phyloP scores from a whole-genome alignment of 2,329 filamentous ascomycete species.

The Colletotrichum echinochloae region DNA sequence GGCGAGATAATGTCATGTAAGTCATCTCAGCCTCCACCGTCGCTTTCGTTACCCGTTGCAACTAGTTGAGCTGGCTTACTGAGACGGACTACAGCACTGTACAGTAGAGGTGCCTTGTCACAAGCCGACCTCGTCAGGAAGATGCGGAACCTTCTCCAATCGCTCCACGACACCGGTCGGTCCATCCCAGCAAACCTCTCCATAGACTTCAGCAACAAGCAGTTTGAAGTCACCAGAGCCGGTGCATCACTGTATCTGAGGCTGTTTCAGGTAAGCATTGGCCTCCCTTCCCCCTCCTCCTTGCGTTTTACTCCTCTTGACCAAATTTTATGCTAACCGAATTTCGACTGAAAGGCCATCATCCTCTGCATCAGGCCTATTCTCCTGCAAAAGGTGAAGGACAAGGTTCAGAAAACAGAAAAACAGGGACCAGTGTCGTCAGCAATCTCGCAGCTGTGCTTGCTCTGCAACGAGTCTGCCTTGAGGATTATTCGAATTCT shows the following conservation, averaged over 20 bases:
- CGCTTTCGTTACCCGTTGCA: neutral
- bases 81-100: constrained; percentile 40
- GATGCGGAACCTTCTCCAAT: constrained; percentile 43
- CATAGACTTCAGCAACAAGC: constrained; percentile 44
- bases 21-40: neutral
- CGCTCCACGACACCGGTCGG: constrained; percentile 43
- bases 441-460: constrained; percentile 41
- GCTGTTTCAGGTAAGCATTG: constrained; percentile 44
- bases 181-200: constrained; percentile 44
- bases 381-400: constrained; percentile 47
- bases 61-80: neutral
- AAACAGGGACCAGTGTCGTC: constrained; percentile 41
- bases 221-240: constrained; percentile 43
- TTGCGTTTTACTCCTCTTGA: neutral
- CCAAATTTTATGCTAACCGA: neutral
- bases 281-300: neutral
- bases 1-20: constrained; percentile 47
- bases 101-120: constrained; percentile 44
- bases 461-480: constrained; percentile 46
- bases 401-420: constrained; percentile 44
- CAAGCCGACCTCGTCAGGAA: constrained; percentile 45
- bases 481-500: constrained; percentile 46
- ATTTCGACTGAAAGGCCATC: constrained; percentile 43
- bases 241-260: constrained; percentile 46
- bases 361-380: constrained; percentile 47